phyloP scores from a whole-genome alignment of 495 filamentous ascomycete species.

The Aspergillus nanangensis region DNA sequence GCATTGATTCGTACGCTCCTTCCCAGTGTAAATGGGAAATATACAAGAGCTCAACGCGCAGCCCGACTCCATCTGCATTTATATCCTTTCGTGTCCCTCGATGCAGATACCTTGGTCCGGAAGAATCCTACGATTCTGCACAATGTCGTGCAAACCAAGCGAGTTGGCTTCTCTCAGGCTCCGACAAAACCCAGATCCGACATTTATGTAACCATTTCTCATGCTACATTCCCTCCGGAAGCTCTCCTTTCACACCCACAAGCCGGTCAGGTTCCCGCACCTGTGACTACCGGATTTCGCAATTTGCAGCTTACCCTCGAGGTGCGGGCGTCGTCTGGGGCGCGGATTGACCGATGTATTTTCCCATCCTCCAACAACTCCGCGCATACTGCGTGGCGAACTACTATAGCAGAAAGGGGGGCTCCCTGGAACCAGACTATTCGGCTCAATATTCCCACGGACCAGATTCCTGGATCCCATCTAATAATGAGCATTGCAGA shows the following conservation, averaged over 20 bases:
- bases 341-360: conserved; percentile 81
- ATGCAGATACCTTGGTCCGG: conserved; percentile 74
- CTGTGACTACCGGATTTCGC: conserved; percentile 52
- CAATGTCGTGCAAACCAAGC: conserved; percentile 69
- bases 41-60: conserved; percentile 63
- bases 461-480: conserved; percentile 80
- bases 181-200: conserved; percentile 84
- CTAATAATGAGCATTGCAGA: conserved; percentile 86
- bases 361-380: conserved; percentile 76
- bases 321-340: conserved; percentile 71
- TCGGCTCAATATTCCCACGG: conserved; percentile 70
- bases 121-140: conserved; percentile 86
- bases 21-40: conserved; percentile 65
- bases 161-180: conserved; percentile 93
- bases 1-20: conserved; percentile 69
- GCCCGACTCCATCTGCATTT: conserved; percentile 74
- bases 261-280: conserved; percentile 67
- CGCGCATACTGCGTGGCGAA: conserved; percentile 78
- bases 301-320: conserved; percentile 89
- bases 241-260: conserved; percentile 76
- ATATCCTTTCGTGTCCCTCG: conserved; percentile 66
- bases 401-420: conserved; percentile 71
- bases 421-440: conserved; percentile 85
- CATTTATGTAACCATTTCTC: conserved; percentile 84
- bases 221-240: conserved; percentile 69